Percentiles rank a stretch among this genome's conserved stretches.
These are phyloP conservation scores for Arthrobotrys iridis DNA, from an alignment of 2,329 filamentous ascomycete species.

Conservation along the genomic window DNA sequence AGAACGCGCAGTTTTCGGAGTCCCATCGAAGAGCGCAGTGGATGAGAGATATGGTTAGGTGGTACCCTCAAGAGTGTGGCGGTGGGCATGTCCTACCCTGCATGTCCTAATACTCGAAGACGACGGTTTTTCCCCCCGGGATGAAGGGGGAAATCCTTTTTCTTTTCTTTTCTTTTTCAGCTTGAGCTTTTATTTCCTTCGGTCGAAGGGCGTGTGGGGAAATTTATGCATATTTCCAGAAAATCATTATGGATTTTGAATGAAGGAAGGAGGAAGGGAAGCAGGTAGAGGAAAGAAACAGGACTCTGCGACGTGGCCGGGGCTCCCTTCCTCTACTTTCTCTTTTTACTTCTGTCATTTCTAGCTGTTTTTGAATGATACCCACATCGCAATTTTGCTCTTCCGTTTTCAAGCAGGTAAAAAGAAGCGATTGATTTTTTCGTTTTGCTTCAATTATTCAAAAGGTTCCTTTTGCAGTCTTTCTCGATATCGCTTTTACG, in stretches of 20 bases:
- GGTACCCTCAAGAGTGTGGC: slow-evolving; percentile 51
- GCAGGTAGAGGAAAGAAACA: slow-evolving; percentile 34
- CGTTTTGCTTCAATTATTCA: neutral
- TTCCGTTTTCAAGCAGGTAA: neutral
- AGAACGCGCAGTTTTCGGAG: slow-evolving; percentile 50
- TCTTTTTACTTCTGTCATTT: slow-evolving; percentile 2
- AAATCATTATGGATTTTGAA: slow-evolving; percentile 15
- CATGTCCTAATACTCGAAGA: slow-evolving; percentile 10
- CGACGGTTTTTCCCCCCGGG: neutral
- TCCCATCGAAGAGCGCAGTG: slow-evolving; percentile 40
- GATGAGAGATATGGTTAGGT: slow-evolving; percentile 49
- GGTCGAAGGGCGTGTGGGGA: neutral
- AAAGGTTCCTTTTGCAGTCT: slow-evolving; percentile 10
- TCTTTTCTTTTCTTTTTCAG: neutral
- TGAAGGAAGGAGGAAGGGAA: slow-evolving; percentile 10
- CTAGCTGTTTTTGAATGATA: slow-evolving; percentile 26
- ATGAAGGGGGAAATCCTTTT: slow-evolving; percentile 9
- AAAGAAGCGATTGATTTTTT: slow-evolving; percentile 14
- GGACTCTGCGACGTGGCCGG: slow-evolving; percentile 18
- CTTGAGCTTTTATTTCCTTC: neutral
- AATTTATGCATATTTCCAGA: neutral
- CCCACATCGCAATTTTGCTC: slow-evolving; percentile 9
- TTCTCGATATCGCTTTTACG: neutral
- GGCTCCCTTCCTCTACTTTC: neutral
- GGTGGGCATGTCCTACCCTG: slow-evolving; percentile 50